Conservation (phyloP, 2,329 filamentous ascomycete genomes). For the Fusarium anguioides region DNA sequence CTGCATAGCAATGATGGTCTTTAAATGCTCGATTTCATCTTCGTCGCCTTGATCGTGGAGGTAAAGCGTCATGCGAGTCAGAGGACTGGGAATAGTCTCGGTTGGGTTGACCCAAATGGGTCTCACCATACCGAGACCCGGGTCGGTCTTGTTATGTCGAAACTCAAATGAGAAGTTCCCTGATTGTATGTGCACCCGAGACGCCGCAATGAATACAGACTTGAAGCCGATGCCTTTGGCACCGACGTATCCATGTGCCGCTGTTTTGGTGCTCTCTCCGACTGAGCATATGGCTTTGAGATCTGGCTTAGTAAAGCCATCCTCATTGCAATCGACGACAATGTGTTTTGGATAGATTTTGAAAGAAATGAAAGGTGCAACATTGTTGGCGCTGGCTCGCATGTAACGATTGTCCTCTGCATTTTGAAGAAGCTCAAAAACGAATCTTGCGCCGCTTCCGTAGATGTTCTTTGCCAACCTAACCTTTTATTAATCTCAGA, state of each 20-base stretch:
- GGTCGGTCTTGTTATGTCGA: constrained; percentile 3
- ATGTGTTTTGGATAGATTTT: constrained; percentile 24
- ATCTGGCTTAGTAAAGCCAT: constrained; percentile 18
- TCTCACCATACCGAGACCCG: constrained; percentile 23
- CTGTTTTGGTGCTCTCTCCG: constrained; percentile 26
- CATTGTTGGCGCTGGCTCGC: not conserved
- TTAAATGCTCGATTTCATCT: constrained; percentile 1
- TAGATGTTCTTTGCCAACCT: constrained; percentile 35
- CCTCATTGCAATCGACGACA: constrained; percentile 36
- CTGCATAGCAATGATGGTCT: constrained; percentile 1
- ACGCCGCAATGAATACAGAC: constrained; percentile 28
- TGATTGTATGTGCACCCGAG: constrained; percentile 27
- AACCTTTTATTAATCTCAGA: too few relatives aligned
- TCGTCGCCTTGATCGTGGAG: constrained; percentile 21
- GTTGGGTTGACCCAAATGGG: constrained; percentile 21
- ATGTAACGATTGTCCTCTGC: constrained; percentile 30
- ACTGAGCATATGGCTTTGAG: constrained; percentile 31
- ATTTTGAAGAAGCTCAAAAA: constrained; percentile 40
- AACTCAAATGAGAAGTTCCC: constrained; percentile 37
- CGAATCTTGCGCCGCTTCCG: constrained; percentile 31
- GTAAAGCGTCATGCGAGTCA: constrained; percentile 29
- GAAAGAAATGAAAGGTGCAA: constrained; percentile 17
- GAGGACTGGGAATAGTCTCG: not conserved
- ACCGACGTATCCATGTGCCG: constrained; percentile 29
- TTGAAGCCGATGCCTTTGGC: constrained; percentile 37